Evolutionary conservation across 306 rosid species (phyloP).

Genomic region (Pyrus pyrifolia): DNA sequence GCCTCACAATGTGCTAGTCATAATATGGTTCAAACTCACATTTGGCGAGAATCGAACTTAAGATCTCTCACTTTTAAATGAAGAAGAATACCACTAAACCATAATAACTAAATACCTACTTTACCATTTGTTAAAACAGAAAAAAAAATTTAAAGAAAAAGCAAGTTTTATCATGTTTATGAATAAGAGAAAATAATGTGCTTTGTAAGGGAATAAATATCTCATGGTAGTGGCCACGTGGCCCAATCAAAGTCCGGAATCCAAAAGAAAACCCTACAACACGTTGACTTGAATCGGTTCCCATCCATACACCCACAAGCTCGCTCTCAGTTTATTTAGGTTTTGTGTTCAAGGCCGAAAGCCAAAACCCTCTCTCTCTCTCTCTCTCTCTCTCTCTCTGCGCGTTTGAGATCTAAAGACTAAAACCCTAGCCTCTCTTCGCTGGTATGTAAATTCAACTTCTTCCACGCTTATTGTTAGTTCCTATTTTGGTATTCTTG

Average conservation of each 20-base stretch:
- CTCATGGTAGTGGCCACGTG: background rate
- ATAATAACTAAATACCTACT: too few relatives aligned
- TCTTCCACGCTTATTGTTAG: background rate
- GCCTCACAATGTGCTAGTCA: too few relatives aligned
- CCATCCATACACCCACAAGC: background rate
- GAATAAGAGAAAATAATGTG: background rate
- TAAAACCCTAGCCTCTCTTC: background rate
- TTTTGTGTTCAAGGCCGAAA: background rate
- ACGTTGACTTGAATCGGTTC: slow-evolving; percentile 19
- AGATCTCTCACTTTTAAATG: rapidly evolving
- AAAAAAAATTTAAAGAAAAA: too few relatives aligned
- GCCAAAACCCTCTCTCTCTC: background rate
- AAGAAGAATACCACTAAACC: rapidly evolving
- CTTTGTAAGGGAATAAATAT: background rate
- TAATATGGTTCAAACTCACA: too few relatives aligned
- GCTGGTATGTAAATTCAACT: background rate
- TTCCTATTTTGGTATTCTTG: background rate
- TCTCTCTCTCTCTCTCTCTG: background rate
- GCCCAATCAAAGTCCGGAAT: background rate
- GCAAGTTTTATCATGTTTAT: too few relatives aligned
- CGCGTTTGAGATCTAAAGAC: slow-evolving; percentile 3
- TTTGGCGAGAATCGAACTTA: rapidly evolving
- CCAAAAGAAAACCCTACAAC: background rate
- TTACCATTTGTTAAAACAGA: too few relatives aligned
- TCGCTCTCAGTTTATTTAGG: background rate